phyloP scores from a whole-genome alignment of 148 eudicot genomes.

The Salicornia ramosissima region DNA sequence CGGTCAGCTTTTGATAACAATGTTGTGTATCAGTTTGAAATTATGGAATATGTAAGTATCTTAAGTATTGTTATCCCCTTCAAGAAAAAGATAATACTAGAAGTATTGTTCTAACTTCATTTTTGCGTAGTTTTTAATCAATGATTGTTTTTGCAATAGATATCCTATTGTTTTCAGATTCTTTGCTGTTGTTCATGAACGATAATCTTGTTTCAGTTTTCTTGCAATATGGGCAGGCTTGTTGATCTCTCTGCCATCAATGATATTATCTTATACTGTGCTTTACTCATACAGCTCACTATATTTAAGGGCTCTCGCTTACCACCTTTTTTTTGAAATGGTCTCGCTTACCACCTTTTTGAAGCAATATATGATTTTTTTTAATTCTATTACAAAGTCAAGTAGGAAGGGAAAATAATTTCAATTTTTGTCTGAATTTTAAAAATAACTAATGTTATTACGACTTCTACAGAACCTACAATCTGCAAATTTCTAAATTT shows the following conservation, averaged over 20 bases:
- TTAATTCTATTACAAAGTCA: not conserved
- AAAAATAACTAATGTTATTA: not conserved
- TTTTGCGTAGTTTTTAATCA: not conserved
- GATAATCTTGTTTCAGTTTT: too few relatives aligned
- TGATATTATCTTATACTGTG: not conserved
- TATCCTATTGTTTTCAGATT: not conserved
- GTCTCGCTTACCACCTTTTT: not conserved
- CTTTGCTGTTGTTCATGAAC: not conserved
- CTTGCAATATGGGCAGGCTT: not conserved
- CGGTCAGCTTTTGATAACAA: constrained; percentile 93
- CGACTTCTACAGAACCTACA: not conserved
- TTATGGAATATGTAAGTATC: constrained; percentile 92
- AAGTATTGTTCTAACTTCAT: not conserved
- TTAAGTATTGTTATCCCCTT: not conserved
- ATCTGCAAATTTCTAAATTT: not conserved
- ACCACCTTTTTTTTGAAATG: too few relatives aligned
- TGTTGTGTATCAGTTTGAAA: constrained; percentile 92
- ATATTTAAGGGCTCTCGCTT: too few relatives aligned
- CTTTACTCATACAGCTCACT: not conserved
- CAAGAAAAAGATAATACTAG: too few relatives aligned
- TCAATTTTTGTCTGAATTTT: not conserved
- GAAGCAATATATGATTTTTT: not conserved
- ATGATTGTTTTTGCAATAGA: too few relatives aligned
- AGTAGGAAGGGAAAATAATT: not conserved
- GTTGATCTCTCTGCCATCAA: not conserved